phyloP scores from a whole-genome alignment of 108 stramenopile genomes.

The Nitzschia palea region DNA sequence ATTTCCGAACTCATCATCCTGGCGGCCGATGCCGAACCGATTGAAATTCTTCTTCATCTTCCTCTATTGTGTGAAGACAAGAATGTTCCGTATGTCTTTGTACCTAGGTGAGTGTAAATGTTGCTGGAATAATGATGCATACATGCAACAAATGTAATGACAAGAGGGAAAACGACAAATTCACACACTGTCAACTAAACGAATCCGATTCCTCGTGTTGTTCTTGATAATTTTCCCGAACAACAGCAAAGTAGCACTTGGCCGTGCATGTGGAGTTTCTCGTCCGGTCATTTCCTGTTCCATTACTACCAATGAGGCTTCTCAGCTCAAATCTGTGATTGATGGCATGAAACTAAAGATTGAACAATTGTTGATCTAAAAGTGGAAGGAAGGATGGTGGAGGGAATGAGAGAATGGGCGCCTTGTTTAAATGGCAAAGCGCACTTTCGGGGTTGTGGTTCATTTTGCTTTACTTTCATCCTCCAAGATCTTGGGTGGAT shows the following conservation, averaged over 20 bases:
- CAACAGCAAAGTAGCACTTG: slow-evolving; percentile 95
- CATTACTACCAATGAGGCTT: slow-evolving; percentile 97
- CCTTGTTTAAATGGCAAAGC: slow-evolving; percentile 1
- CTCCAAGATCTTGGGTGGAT: not conserved
- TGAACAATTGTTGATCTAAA: slow-evolving; percentile 98
- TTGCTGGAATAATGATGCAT: no score
- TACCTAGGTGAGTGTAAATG: slow-evolving; percentile 75
- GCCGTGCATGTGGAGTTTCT: slow-evolving; percentile 98
- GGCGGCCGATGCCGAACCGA: slow-evolving; percentile 99
- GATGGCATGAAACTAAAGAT: slow-evolving; percentile 97
- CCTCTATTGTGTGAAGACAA: slow-evolving; percentile 99
- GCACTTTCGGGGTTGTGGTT: slow-evolving; percentile 62
- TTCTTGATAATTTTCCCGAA: no score
- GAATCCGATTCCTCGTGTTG: not conserved
- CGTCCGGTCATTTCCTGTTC: slow-evolving; percentile 96
- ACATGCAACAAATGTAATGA: no score
- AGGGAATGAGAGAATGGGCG: slow-evolving; percentile 25
- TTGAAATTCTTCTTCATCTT: slow-evolving; percentile 98
- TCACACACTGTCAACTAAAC: no score
- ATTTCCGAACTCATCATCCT: slow-evolving; percentile 98
- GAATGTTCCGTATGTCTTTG: slow-evolving; percentile 99
- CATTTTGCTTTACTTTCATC: slow-evolving; percentile 41
- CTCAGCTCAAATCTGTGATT: slow-evolving; percentile 96
- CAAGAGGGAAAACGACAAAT: no score
- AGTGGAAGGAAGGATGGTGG: slow-evolving; percentile 2